These are phyloP conservation scores for Coniophora puteana DNA, from an alignment of 1,284 basidiomycete species.

Conservation along the genomic window DNA sequence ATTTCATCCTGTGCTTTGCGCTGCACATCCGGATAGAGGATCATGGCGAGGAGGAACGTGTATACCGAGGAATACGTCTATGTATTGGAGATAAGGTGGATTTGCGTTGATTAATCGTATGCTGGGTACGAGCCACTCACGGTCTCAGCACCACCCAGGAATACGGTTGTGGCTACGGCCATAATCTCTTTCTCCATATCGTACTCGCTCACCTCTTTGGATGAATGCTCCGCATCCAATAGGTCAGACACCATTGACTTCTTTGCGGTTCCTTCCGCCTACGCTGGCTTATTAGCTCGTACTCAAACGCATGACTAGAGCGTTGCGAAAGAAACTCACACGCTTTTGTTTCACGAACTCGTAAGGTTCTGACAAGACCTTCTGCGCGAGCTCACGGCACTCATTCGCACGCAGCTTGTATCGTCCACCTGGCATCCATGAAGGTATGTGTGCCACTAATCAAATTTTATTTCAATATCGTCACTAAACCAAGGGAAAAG, in stretches of 20 bases:
- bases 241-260: slow-evolving; percentile 9
- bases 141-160: slow-evolving; percentile 19
- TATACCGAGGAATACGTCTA: slow-evolving; percentile 21
- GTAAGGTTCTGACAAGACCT: slow-evolving; percentile 26
- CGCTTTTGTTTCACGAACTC: slow-evolving; percentile 29
- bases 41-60: slow-evolving; percentile 18
- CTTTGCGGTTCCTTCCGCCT: not conserved
- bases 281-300: not conserved
- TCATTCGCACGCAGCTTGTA: slow-evolving; percentile 21
- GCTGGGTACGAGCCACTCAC: slow-evolving; percentile 12
- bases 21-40: slow-evolving; percentile 22
- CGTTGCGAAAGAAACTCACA: slow-evolving; percentile 22
- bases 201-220: slow-evolving; percentile 11
- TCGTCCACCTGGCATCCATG: slow-evolving; percentile 30
- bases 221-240: slow-evolving; percentile 5
- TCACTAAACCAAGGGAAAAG: not conserved
- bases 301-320: not conserved
- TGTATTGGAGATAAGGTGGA: not conserved
- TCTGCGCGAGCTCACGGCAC: slow-evolving; percentile 20
- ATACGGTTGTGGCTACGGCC: slow-evolving; percentile 15
- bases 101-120: not conserved
- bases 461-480: not conserved
- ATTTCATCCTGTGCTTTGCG: slow-evolving; percentile 19
- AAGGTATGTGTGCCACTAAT: slow-evolving; percentile 24
- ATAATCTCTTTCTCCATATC: slow-evolving; percentile 17